These are phyloP conservation scores for Fusarium liriodendri DNA, from an alignment of 2,329 filamentous ascomycete genomes.

Conservation along the genomic window DNA sequence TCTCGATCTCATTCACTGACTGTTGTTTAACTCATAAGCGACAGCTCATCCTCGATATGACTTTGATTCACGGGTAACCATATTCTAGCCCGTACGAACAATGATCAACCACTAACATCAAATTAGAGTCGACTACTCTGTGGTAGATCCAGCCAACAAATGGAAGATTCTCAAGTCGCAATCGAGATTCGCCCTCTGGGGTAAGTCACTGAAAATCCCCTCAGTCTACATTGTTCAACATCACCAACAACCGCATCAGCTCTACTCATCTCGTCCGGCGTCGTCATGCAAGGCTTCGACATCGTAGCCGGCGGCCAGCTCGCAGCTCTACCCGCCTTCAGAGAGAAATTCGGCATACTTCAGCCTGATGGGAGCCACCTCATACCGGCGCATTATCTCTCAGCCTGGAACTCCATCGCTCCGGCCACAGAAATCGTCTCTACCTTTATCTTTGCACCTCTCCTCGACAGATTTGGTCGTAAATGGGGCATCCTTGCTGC, in stretches of 20 bases:
- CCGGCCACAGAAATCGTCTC: constrained; percentile 43
- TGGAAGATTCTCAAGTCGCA: constrained; percentile 45
- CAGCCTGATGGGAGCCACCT: constrained; percentile 42
- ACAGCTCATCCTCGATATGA: not conserved
- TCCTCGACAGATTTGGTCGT: constrained; percentile 48
- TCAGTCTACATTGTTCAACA: not conserved
- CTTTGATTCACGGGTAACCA: not conserved
- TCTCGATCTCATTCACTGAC: not conserved
- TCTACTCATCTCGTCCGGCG: not conserved
- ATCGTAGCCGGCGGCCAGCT: constrained; percentile 46
- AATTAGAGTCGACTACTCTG: constrained; percentile 32
- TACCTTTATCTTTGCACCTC: constrained; percentile 42
- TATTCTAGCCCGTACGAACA: not conserved
- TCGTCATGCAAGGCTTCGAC: constrained; percentile 46
- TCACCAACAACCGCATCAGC: not conserved
- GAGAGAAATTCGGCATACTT: constrained; percentile 41
- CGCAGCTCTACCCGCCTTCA: constrained; percentile 45
- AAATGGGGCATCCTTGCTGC: constrained; percentile 45
- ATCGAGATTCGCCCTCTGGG: not conserved
- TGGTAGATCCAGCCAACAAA: constrained; percentile 42
- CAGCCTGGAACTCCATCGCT: constrained; percentile 46
- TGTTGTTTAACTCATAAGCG: not conserved
- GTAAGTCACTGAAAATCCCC: not conserved
- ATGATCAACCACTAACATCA: not conserved
- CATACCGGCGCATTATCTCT: constrained; percentile 46